Evolutionary conservation across 108 stramenopile genomes (phyloP).

Genomic region (Stephanodiscus triporus): DNA sequence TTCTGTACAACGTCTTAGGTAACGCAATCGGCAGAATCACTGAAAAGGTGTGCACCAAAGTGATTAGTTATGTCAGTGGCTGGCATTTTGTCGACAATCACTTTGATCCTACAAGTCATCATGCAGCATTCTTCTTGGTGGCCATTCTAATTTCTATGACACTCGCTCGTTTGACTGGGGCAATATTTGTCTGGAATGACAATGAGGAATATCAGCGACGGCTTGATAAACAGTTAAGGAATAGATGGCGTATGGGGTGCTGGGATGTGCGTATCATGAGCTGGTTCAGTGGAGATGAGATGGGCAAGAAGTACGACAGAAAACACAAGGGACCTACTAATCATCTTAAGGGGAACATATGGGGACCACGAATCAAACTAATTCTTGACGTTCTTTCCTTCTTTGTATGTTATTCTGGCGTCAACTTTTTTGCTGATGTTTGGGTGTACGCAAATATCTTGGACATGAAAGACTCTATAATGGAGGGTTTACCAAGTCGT

Average conservation of each 20-base stretch:
- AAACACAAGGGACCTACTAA: background rate
- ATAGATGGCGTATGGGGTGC: background rate
- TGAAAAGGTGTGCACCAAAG: no score
- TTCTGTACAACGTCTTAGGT: background rate
- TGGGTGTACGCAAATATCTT: no score
- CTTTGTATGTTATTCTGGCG: background rate
- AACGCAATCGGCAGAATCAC: no score
- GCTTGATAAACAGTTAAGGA: background rate
- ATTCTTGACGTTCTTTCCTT: background rate
- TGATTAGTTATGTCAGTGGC: background rate
- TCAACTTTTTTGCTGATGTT: background rate
- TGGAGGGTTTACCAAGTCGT: conserved; percentile 14
- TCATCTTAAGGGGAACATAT: conserved; percentile 1
- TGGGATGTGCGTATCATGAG: conserved; percentile 8
- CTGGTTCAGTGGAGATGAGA: conserved; percentile 3
- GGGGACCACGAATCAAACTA: background rate
- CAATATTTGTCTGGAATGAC: conserved; percentile 7
- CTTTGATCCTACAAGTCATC: background rate
- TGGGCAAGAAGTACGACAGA: background rate
- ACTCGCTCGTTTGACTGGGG: background rate
- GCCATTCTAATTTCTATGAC: background rate
- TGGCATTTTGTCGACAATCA: conserved; percentile 5
- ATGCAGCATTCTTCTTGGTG: background rate
- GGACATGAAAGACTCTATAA: background rate
- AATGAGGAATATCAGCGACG: conserved; percentile 3